These are phyloP conservation scores for Persicaria maculosa DNA, from an alignment of 148 eudicot species.

Conservation along the genomic window DNA sequence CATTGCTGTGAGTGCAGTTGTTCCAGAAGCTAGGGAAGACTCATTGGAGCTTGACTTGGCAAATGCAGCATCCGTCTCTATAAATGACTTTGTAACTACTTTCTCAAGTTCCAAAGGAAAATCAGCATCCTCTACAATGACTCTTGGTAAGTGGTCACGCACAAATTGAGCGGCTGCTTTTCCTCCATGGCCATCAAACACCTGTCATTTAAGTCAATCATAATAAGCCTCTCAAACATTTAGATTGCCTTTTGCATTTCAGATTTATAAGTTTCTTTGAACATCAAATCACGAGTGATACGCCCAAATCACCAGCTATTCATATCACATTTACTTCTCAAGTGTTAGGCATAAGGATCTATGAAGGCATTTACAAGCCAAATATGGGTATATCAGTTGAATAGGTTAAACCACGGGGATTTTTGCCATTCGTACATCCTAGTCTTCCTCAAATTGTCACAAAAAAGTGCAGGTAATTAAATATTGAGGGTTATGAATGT, in stretches of 20 bases:
- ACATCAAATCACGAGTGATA: not conserved
- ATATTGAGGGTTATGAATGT: not conserved
- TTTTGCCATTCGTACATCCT: not conserved
- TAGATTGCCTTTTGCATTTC: not conserved
- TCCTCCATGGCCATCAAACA: constrained; percentile 98
- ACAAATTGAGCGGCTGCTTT: constrained; percentile 86
- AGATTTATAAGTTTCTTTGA: not conserved
- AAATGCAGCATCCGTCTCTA: constrained; percentile 77
- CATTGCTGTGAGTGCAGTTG: constrained; percentile 97
- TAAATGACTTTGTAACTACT: constrained; percentile 78
- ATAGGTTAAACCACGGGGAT: not conserved
- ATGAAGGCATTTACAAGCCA: not conserved
- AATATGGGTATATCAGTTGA: not conserved
- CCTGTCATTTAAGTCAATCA: constrained; percentile 31
- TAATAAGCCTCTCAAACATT: not conserved
- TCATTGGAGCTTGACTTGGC: constrained; percentile 63
- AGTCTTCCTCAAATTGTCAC: not conserved
- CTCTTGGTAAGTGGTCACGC: constrained; percentile 82
- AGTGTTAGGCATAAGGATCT: not conserved
- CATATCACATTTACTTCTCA: not conserved
- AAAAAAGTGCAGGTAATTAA: not conserved
- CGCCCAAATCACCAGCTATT: not conserved
- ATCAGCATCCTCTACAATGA: constrained; percentile 87
- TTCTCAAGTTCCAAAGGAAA: constrained; percentile 86
- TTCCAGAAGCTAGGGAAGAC: constrained; percentile 71